These are phyloP conservation scores for Closterium sp. DNA, from an alignment of 139 green algal species.

Conservation along the genomic window DNA sequence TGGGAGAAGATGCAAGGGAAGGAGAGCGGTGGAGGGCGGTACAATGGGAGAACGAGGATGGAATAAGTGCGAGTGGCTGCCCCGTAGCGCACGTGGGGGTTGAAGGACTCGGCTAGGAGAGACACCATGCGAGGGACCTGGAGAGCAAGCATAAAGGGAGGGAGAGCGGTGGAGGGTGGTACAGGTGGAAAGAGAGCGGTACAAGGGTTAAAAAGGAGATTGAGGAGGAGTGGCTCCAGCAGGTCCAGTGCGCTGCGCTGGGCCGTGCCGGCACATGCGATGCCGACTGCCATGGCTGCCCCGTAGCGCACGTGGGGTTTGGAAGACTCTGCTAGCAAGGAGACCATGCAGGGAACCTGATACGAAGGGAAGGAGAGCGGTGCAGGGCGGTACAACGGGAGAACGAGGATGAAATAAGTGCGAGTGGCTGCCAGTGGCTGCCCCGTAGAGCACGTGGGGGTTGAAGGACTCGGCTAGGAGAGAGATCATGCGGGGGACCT, in stretches of 20 bases:
- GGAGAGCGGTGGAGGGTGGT: not conserved
- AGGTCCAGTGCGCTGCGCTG: slow-evolving; percentile 75
- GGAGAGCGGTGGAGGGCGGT: no score
- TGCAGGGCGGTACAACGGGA: not conserved
- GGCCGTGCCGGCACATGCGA: slow-evolving; percentile 86
- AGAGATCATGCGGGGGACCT: slow-evolving; percentile 83
- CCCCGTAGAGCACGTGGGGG: slow-evolving; percentile 89
- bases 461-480: slow-evolving; percentile 97
- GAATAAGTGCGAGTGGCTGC: slow-evolving; percentile 90
- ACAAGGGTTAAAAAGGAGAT: no score
- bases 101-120: slow-evolving; percentile 95
- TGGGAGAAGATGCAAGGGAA: not conserved
- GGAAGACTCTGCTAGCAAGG: slow-evolving; percentile 91
- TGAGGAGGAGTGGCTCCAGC: not conserved
- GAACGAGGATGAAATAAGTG: slow-evolving; percentile 71
- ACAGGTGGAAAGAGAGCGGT: not conserved
- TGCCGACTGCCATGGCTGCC: slow-evolving; percentile 94
- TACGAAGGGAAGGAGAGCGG: not conserved
- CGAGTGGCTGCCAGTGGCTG: slow-evolving; percentile 72
- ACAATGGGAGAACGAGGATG: slow-evolving; percentile 48
- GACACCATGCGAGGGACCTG: slow-evolving; percentile 84
- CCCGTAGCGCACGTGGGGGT: slow-evolving; percentile 91
- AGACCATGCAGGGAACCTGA: slow-evolving; percentile 83
- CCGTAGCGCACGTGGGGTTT: slow-evolving; percentile 96
- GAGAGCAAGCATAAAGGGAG: not conserved